Evolutionary conservation across 768 basidiomycete species (phyloP), one percentile per base, ranked within the genome.

Genomic region (Phylloporus sp.): DNA sequence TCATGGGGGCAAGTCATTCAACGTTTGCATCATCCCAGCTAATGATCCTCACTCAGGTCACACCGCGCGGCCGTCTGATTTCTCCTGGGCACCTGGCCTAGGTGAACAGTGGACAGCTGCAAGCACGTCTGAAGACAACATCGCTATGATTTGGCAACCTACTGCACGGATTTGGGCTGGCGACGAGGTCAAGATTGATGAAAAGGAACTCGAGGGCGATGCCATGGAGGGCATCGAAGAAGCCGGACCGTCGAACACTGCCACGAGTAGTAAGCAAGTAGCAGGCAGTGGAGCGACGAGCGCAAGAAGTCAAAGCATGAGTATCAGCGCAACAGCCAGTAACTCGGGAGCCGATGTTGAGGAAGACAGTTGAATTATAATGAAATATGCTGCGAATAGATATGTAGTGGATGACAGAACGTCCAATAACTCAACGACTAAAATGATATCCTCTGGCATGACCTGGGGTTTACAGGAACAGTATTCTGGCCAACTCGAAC

Each of bases 81-180:
- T 98, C 65, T 87, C 85, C 60, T 98, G 96, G 96, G 91, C 87
- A n/a, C 87, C 90, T 4, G 84, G 81, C 13, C 72, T 77, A 54
- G 72, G 71, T 17, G 90, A 94, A 60, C 82, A 82, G 53, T 95
- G 91, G 91, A 91, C 86, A 7, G 75, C 85, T 1, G 75, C 84
- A 6, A 92, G 81, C 53, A 80, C 87, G n/a, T 95, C 94, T 0
- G 95, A 98, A 64, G 95, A 99, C 65, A 99, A 99, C 54, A 82
- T 97, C 20, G 78, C 91, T 34, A 94, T 95, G 90, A 81, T 95
- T 6, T 99, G 96, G 96, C 90, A 93, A 62, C 94, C 95, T 14
- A 91, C 88, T 15, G 87, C 90, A 78, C 86, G 90, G 18, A 83
- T 97, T 26, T 94, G 90, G 82, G 89, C 90, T 3, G 90, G 89